These are phyloP conservation scores for Ceratocystis variospora DNA, from an alignment of 2,329 filamentous ascomycete species.

Conservation along the genomic window DNA sequence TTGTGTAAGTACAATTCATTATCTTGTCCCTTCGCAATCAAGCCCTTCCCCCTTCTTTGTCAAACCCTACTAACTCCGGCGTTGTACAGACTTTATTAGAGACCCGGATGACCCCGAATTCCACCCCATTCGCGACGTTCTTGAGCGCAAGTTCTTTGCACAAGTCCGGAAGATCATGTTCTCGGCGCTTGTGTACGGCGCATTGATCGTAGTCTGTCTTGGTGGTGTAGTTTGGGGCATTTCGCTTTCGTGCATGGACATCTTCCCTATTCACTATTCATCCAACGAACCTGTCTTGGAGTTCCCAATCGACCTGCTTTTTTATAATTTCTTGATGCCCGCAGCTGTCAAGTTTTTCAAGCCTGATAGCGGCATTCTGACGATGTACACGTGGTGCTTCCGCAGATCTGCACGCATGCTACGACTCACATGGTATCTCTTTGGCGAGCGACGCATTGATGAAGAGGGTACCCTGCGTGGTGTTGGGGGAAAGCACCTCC, in stretches of 20 bases:
- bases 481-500: constrained; percentile 33
- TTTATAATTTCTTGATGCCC: constrained; percentile 95
- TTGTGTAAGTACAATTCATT: constrained; percentile 49
- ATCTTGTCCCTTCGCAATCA: too few relatives aligned
- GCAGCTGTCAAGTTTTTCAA: constrained; percentile 71
- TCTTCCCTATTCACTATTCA: constrained; percentile 87
- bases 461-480: constrained; percentile 56
- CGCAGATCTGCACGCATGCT: constrained; percentile 66
- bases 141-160: constrained; percentile 82
- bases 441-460: constrained; percentile 65
- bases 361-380: constrained; percentile 69
- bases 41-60: not conserved
- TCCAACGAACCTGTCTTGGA: constrained; percentile 85
- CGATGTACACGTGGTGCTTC: constrained; percentile 95
- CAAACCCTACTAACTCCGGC: constrained; percentile 24
- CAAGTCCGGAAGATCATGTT: constrained; percentile 94
- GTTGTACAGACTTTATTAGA: constrained; percentile 67
- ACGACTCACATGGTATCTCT: constrained; percentile 82
- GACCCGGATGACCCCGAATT: constrained; percentile 98
- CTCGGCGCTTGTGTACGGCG: constrained; percentile 89
- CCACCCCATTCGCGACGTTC: constrained; percentile 89
- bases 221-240: constrained; percentile 95
- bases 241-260: constrained; percentile 47
- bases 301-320: constrained; percentile 83
- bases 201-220: constrained; percentile 79